Percentiles rank a stretch among this genome's conserved stretches.
Conservation (phyloP, 1,284 basidiomycete species). For the Pyrrhoderma lamaoense region DNA sequence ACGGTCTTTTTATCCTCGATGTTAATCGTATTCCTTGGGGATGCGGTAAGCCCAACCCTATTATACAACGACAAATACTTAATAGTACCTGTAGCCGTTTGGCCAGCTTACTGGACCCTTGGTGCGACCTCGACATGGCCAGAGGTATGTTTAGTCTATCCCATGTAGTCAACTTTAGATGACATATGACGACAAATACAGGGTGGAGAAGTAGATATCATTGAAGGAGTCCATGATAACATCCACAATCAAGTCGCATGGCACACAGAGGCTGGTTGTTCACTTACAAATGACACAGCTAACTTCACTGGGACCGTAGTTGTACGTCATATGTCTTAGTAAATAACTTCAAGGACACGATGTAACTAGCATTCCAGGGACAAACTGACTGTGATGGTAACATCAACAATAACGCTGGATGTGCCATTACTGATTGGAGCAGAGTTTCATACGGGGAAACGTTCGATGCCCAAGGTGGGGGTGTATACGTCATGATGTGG, state of each 20-base stretch:
- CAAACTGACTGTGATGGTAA: slow-evolving; percentile 50
- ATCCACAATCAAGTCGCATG: slow-evolving; percentile 72
- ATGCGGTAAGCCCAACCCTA: slow-evolving; percentile 42
- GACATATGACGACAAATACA: slow-evolving; percentile 23
- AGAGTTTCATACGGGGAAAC: slow-evolving; percentile 63
- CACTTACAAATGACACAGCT: slow-evolving; percentile 30
- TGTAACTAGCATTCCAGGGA: slow-evolving; percentile 22
- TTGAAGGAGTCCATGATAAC: slow-evolving; percentile 73
- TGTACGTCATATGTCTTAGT: slow-evolving; percentile 30
- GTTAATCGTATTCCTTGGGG: slow-evolving; percentile 64
- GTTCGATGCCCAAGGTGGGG: slow-evolving; percentile 68
- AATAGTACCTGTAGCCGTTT: slow-evolving; percentile 37
- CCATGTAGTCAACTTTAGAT: no score
- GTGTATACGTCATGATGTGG: slow-evolving; percentile 75
- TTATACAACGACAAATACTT: background rate
- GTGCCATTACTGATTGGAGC: slow-evolving; percentile 64
- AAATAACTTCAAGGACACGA: no score
- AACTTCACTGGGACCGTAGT: slow-evolving; percentile 53
- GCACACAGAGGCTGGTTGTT: slow-evolving; percentile 33
- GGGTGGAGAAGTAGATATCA: slow-evolving; percentile 75
- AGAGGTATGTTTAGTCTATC: slow-evolving; percentile 29
- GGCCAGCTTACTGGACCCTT: slow-evolving; percentile 61
- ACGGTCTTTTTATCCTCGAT: slow-evolving; percentile 64
- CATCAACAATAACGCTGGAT: slow-evolving; percentile 52
- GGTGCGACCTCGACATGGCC: slow-evolving; percentile 48